Conservation (phyloP, 2,329 filamentous ascomycete genomes). For the Pseudocercospora eumusae region DNA sequence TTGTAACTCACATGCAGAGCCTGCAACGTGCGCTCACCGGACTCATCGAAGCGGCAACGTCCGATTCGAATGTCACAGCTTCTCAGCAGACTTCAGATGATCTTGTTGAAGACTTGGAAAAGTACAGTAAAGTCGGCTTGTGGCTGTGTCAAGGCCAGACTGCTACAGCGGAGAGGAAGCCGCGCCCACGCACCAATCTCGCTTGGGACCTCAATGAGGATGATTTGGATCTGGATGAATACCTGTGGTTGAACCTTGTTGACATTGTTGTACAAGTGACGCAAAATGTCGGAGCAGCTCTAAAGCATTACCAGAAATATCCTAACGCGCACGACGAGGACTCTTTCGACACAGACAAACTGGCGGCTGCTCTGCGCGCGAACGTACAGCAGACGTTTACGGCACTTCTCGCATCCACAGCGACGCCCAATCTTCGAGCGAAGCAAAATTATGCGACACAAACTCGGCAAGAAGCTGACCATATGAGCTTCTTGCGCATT, state of each 20-base stretch:
- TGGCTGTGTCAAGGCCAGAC: slow-evolving; percentile 92
- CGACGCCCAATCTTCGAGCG: slow-evolving; percentile 45
- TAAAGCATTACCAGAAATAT: slow-evolving; percentile 37
- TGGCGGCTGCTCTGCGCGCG: slow-evolving; percentile 69
- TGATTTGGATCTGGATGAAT: slow-evolving; percentile 61
- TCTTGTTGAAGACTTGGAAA: slow-evolving; percentile 75
- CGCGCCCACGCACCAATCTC: slow-evolving; percentile 41
- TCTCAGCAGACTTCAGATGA: slow-evolving; percentile 70
- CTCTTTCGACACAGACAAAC: slow-evolving; percentile 58
- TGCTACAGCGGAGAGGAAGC: slow-evolving; percentile 51
- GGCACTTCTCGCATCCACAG: slow-evolving; percentile 75
- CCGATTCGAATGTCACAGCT: slow-evolving; percentile 58
- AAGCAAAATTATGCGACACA: slow-evolving; percentile 8
- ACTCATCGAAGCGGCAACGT: slow-evolving; percentile 63
- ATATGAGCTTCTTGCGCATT: slow-evolving; percentile 79
- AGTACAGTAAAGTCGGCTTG: slow-evolving; percentile 88
- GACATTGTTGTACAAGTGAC: slow-evolving; percentile 61
- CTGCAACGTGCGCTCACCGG: slow-evolving; percentile 77
- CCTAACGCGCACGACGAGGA: slow-evolving; percentile 32
- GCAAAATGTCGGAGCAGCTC: slow-evolving; percentile 43
- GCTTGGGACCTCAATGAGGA: slow-evolving; percentile 54
- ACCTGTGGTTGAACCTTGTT: slow-evolving; percentile 66
- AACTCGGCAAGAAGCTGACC: slow-evolving; percentile 42
- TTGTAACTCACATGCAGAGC: slow-evolving; percentile 77
- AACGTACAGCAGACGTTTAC: slow-evolving; percentile 91